Evolutionary conservation across 441 rosid genomes (phyloP).

Genomic region (Bruguiera hainesii): DNA sequence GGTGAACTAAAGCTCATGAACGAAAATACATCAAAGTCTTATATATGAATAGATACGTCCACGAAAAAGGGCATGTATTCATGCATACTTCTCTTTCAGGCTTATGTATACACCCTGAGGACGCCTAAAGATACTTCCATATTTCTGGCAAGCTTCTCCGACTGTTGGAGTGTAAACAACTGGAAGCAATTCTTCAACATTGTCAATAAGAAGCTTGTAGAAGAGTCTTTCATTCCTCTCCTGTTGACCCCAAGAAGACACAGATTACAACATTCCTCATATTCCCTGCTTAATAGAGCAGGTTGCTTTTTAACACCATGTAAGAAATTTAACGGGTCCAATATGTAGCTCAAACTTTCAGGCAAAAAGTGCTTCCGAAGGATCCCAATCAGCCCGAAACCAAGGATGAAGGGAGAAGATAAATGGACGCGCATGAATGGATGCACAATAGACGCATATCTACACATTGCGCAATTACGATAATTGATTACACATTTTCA

Average conservation of each 20-base stretch:
- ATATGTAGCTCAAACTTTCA: no score
- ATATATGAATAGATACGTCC: neutral
- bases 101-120: constrained; percentile 94
- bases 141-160: constrained; percentile 97
- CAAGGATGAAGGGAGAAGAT: no score
- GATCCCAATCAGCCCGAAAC: no score
- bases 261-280: neutral
- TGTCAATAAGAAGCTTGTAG: constrained; percentile 84
- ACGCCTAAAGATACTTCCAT: constrained; percentile 89
- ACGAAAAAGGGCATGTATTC: neutral
- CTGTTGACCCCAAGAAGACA: constrained; percentile 30
- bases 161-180: constrained; percentile 97
- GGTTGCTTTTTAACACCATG: no score
- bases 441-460: no score
- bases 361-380: no score
- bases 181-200: constrained; percentile 93
- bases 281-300: no score
- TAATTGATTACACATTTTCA: no score
- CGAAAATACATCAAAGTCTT: neutral
- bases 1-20: neutral
- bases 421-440: no score
- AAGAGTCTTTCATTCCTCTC: constrained; percentile 89
- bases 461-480: no score
- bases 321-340: no score
- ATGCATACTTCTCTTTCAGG: constrained; percentile 70